Evolutionary conservation across 306 rosid species (phyloP).

Genomic region (Citrullus colocynthis): DNA sequence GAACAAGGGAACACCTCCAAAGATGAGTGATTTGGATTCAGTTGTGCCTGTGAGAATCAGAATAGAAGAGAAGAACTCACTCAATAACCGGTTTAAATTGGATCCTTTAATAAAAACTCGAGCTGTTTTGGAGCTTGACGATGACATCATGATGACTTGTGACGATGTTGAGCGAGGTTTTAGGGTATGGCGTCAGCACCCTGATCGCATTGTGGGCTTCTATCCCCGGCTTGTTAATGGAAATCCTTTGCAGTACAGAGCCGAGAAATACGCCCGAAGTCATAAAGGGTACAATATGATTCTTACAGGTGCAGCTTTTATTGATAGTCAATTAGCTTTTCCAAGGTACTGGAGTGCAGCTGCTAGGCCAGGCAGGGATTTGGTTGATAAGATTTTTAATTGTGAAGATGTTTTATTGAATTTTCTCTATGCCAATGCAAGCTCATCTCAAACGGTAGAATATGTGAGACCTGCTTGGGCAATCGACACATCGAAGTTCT

Average conservation of each 20-base stretch:
- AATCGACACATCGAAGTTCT: slow-evolving; percentile 82
- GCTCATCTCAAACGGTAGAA: slow-evolving; percentile 63
- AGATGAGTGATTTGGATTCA: slow-evolving; percentile 63
- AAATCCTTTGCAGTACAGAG: slow-evolving; percentile 56
- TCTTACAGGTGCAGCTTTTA: slow-evolving; percentile 94
- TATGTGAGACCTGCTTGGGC: slow-evolving; percentile 98
- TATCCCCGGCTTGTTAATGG: slow-evolving; percentile 79
- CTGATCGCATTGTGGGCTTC: slow-evolving; percentile 84
- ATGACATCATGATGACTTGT: slow-evolving; percentile 98
- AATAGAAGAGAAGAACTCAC: slow-evolving; percentile 64
- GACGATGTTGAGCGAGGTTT: slow-evolving; percentile 91
- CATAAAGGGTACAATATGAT: slow-evolving; percentile 90
- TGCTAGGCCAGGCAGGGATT: slow-evolving; percentile 61
- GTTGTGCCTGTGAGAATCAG: slow-evolving; percentile 79
- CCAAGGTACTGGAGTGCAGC: slow-evolving; percentile 68
- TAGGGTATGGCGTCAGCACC: slow-evolving; percentile 83
- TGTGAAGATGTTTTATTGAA: slow-evolving; percentile 89
- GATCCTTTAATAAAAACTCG: slow-evolving; percentile 74
- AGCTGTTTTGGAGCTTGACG: slow-evolving; percentile 96
- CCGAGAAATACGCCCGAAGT: slow-evolving; percentile 60
- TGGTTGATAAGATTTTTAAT: slow-evolving; percentile 59
- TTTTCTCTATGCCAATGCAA: slow-evolving; percentile 83
- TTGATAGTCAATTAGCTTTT: slow-evolving; percentile 65
- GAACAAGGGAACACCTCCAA: slow-evolving; percentile 94
- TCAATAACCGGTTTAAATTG: slow-evolving; percentile 66